Base-by-base conservation (phyloP, 345 rosid species). In the Euphorbia pulcherrima region DNA sequence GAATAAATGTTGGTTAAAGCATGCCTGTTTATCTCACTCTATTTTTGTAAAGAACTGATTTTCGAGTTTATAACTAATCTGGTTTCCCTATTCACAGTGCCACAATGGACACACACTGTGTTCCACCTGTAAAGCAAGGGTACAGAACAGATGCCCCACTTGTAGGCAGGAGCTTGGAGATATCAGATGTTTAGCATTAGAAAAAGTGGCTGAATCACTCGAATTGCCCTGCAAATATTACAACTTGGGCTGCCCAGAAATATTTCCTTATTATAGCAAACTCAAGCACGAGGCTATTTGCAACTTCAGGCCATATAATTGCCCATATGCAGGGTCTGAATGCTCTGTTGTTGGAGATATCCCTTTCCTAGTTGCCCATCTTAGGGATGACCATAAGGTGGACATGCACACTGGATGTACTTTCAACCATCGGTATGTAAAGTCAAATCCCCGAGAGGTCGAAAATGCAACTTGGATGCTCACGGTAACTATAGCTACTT, bases 401-500 rank as follows among this genome's bases (percentile, higher is more conserved):
- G 94, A 88, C 78, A 88, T 88, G 91, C 91, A 86, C 71, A 81
- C 83, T 5, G 94, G 94, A 29, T 83, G 83, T 77, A 85, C 89
- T 13, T 88, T 88, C 76, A 88, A 88, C 73, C 94, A 88, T 65
- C 94, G 94, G 33, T 88, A 86, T 30, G 94, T 88, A 72, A 86
- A 88, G 68, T 84, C 94, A 53, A 88, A 86, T 68, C 94, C 91
- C 2, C 88, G 89, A 6, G 91, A 88, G 83, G 94, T 88, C 46
- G 94, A 88, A 80, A 88, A 88, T 26, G 94, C 94, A 12, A 88
- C 89, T 40, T 88, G 91, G 94, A 88, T 88, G 91, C 52, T 74
- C 11, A 74, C 78, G 59, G 78, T 68, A 69, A 63, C 21, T 64
- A 6, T 64, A 24, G 40, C 24, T n/a, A 24, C 28, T 55, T 35